phyloP scores from a whole-genome alignment of 148 eudicot species.

The Rhododendron simsii region DNA sequence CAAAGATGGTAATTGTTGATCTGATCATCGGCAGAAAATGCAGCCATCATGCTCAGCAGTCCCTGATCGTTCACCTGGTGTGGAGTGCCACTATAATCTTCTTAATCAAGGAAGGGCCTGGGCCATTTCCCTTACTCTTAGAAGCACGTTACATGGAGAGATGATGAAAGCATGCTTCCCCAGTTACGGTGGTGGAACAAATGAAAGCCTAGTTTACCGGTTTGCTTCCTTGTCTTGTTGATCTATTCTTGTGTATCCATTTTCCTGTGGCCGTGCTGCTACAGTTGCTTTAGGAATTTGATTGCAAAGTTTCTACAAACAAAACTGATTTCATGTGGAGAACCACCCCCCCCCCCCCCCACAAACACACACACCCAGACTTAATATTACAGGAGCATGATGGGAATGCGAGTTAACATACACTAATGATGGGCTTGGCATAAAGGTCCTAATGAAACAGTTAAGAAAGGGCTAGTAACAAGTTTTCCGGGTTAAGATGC shows the following conservation, averaged over 20 bases:
- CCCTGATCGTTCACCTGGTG: conserved; percentile 20
- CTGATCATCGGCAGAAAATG: conserved; percentile 31
- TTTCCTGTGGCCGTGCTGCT: conserved; percentile 3
- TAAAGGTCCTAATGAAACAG: too few species aligned
- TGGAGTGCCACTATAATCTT: conserved; percentile 31
- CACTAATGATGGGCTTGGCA: background rate
- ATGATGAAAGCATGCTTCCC: conserved; percentile 53
- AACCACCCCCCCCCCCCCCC: too few species aligned
- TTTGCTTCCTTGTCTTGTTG: conserved; percentile 27
- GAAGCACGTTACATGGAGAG: conserved; percentile 52
- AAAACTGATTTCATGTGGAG: background rate
- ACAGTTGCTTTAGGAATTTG: background rate
- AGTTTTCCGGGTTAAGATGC: background rate
- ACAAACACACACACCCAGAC: background rate
- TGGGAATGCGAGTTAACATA: background rate
- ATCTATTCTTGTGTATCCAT: background rate
- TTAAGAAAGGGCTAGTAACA: background rate
- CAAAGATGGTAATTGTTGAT: background rate
- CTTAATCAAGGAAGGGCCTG: conserved; percentile 74
- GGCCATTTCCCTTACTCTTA: conserved; percentile 74
- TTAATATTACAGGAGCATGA: background rate
- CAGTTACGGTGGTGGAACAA: conserved; percentile 29
- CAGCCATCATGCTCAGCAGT: conserved; percentile 39
- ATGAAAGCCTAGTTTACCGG: conserved; percentile 66
- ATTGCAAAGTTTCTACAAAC: background rate